Percentiles rank a stretch among this genome's conserved stretches.
Conservation (phyloP, 768 basidiomycete species). For the Russula ochroleuca region DNA sequence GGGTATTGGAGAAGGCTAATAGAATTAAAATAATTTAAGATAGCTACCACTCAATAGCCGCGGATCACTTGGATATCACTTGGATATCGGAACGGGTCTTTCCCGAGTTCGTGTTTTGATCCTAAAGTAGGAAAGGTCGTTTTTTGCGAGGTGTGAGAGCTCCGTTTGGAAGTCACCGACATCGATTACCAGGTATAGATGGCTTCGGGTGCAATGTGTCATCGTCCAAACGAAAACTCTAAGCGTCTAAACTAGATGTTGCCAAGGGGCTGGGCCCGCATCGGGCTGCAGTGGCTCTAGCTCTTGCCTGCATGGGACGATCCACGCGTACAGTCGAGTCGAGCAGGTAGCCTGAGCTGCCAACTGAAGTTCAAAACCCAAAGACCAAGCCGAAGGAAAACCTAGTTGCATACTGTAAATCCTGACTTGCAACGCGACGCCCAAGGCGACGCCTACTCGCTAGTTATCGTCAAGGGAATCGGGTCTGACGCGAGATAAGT, state of each 20-base stretch:
- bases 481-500: no score
- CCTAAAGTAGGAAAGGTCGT: constrained; percentile 7
- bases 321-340: neutral
- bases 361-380: neutral
- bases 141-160: neutral
- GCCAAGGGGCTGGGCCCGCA: constrained; percentile 12
- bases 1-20: constrained; percentile 6
- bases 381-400: neutral
- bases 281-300: neutral
- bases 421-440: neutral
- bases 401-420: neutral
- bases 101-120: neutral
- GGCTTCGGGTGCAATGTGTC: neutral
- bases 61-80: no score
- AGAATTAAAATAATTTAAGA: neutral
- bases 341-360: neutral
- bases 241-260: constrained; percentile 12
- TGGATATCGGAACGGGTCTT: neutral
- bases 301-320: neutral
- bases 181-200: constrained; percentile 5
- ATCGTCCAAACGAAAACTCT: constrained; percentile 1
- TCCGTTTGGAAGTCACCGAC: neutral
- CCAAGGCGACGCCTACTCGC: neutral
- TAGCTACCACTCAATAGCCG: neutral
- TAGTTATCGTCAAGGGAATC: constrained; percentile 10